Percentiles rank a stretch among this genome's conserved stretches.
Evolutionary conservation across 805 yeast species (phyloP).

Genomic region (Teunomyces lycoperdinae): DNA sequence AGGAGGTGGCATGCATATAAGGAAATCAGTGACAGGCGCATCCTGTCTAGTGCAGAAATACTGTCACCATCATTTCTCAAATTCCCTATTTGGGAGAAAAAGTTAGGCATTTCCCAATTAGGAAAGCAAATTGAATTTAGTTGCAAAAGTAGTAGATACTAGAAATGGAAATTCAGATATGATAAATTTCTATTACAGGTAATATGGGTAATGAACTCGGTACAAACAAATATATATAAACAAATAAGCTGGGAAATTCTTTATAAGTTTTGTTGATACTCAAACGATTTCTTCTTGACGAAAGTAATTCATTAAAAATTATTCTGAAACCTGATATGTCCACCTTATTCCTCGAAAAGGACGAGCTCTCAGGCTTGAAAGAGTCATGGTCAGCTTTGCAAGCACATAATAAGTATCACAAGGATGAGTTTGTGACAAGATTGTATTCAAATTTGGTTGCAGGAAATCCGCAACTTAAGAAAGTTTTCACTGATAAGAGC

Average conservation of each 20-base stretch:
- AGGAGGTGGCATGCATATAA: background rate
- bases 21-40: background rate
- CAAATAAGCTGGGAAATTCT: background rate
- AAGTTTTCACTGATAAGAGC: conserved; percentile 23
- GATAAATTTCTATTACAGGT: background rate
- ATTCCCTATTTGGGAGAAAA: conserved; percentile 6
- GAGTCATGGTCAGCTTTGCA: conserved; percentile 34
- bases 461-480: conserved; percentile 24
- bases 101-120: conserved; percentile 4
- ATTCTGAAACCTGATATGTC: background rate
- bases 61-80: background rate
- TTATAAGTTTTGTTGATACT: background rate
- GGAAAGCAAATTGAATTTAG: conserved; percentile 7
- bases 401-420: conserved; percentile 26
- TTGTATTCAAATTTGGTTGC: conserved; percentile 34
- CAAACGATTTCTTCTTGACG: background rate
- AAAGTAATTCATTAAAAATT: background rate
- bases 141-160: background rate
- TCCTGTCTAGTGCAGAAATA: no score
- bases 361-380: conserved; percentile 21
- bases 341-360: conserved; percentile 3
- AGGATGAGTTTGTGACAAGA: conserved; percentile 27
- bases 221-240: background rate
- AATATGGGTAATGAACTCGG: background rate
- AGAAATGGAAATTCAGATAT: background rate